Percentiles rank a stretch among this genome's conserved stretches.
phyloP scores from a whole-genome alignment of 352 stramenopile species.

The Pythium coloratum region DNA sequence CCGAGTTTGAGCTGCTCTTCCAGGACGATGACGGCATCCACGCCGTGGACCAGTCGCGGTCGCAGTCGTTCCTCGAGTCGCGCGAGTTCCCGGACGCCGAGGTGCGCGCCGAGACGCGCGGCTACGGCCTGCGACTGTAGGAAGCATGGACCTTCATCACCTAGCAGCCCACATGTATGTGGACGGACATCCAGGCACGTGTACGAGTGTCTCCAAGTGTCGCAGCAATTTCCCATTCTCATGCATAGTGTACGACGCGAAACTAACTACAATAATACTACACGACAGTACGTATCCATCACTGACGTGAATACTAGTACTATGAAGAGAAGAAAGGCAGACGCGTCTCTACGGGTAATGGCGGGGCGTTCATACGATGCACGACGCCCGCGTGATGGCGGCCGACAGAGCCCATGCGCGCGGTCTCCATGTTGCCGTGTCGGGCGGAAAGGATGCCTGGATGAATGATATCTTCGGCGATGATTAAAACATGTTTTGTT shows the following conservation, averaged over 20 bases:
- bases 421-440: background rate
- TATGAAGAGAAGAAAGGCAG: background rate
- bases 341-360: background rate
- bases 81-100: constrained; percentile 72
- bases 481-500: constrained; percentile 1
- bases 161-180: background rate
- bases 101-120: constrained; percentile 57
- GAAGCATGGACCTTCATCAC: no score
- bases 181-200: background rate
- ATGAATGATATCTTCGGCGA: background rate
- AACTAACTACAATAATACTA: background rate
- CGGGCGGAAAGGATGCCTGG: background rate
- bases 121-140: constrained; percentile 25
- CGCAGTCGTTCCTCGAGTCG: constrained; percentile 71
- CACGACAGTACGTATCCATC: background rate
- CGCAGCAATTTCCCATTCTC: background rate
- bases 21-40: constrained; percentile 51
- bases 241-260: background rate
- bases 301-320: background rate
- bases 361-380: background rate
- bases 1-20: constrained; percentile 28
- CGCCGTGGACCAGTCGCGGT: constrained; percentile 53
- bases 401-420: no score
- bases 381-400: background rate
- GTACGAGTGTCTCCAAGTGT: background rate